phyloP scores from a whole-genome alignment of 2,329 filamentous ascomycete genomes.

The Verticillium nubilum region DNA sequence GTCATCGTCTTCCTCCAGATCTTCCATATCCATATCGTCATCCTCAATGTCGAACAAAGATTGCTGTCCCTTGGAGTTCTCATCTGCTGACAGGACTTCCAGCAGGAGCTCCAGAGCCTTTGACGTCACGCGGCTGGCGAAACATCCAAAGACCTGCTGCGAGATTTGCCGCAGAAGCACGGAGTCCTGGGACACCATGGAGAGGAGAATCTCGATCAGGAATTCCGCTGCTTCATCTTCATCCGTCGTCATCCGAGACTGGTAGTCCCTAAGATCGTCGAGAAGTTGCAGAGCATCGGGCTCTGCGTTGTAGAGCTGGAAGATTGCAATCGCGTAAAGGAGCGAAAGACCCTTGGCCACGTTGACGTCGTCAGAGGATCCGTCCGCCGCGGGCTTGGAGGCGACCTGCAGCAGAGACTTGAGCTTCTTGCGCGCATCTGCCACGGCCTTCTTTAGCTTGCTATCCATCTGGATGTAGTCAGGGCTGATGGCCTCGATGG shows the following conservation, averaged over 20 bases:
- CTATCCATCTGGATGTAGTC: conserved; percentile 49
- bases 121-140: conserved; percentile 67
- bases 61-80: conserved; percentile 77
- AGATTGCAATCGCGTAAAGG: conserved; percentile 75
- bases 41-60: conserved; percentile 73
- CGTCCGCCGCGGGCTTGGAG: conserved; percentile 16
- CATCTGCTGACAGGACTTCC: conserved; percentile 70
- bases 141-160: conserved; percentile 81
- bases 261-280: conserved; percentile 74
- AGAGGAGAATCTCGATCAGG: conserved; percentile 83
- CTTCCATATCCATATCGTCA: conserved; percentile 47
- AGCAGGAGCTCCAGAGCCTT: conserved; percentile 62
- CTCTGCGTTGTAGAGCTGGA: conserved; percentile 88
- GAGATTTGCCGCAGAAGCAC: conserved; percentile 80
- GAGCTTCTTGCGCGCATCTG: conserved; percentile 47
- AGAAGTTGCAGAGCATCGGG: conserved; percentile 78
- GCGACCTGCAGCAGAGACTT: conserved; percentile 42
- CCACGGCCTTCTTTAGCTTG: conserved; percentile 46
- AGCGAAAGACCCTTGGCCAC: conserved; percentile 65
- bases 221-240: conserved; percentile 59
- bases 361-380: conserved; percentile 27
- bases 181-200: conserved; percentile 81
- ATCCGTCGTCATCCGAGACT: conserved; percentile 56
- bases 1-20: conserved; percentile 32
- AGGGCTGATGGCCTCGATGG: conserved; percentile 47